Base-by-base conservation (phyloP, 2,329 filamentous ascomycete species). In the Neopestalotiopsis sp. region DNA sequence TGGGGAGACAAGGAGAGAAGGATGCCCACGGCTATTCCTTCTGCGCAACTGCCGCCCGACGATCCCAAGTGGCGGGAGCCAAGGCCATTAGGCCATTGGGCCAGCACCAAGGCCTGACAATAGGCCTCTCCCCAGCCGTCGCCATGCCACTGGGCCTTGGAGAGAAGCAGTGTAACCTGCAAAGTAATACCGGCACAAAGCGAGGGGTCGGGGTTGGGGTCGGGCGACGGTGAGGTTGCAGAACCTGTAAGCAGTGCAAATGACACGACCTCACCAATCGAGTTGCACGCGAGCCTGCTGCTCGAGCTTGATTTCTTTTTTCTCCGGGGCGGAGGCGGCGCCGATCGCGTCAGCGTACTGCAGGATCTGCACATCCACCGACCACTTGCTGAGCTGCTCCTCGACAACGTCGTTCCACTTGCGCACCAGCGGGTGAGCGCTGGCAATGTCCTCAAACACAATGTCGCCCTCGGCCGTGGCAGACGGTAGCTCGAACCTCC, bases 401-500 rank as follows among this genome's bases (percentile, higher is more conserved):
- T 80, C 74, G 1, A 88, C 79, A 9, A 82, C 77, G 1, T 28
- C 75, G 42, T 82, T 82, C 92, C 92, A 95, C 77, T 85, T 90
- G 69, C 73, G 79, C 52, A 94, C 77, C 64, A 94, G 72, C 49
- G 93, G 93, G 79, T 95, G 93, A 32, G 88, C 86, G 52, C 81
- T 83, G 1, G 91, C 92, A 60, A 94, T 87, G 75, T 91, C 86
- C 49, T 83, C 78, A 72, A 92, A 91, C 0, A 68, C 7, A 10
- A 75, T 64, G 4, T 80, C 78, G 7, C 69, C 69, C 24, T 69
- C 71, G 3, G 64, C 13, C n/a, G 68, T 49, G 10, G 76, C 74
- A 4, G 81, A 81, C 20, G 79, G 75, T 38, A 92, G 86, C 0
- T 86, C 81, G 77, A 88, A 95, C 74, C 81, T 89, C 91, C 92